phyloP scores from a whole-genome alignment of 768 basidiomycete genomes.

The Clathrus columnatus region DNA sequence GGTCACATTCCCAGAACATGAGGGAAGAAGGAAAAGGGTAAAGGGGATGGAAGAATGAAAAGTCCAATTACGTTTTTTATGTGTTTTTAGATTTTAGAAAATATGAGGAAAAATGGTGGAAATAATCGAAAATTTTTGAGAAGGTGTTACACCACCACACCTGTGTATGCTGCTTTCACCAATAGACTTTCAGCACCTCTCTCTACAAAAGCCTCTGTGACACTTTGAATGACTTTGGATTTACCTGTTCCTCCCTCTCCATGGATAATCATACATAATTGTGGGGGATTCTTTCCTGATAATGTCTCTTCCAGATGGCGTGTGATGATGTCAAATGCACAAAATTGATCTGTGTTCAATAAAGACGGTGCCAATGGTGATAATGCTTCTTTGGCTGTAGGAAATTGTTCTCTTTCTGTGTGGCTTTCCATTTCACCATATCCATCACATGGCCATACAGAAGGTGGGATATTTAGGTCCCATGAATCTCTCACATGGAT shows the following conservation, averaged over 20 bases:
- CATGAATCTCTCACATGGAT: no score
- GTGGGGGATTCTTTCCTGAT: slow-evolving; percentile 14
- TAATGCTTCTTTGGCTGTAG: slow-evolving; percentile 3
- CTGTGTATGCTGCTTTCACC: slow-evolving; percentile 31
- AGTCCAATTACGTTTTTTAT: no score
- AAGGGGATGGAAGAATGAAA: no score
- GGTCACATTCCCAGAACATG: no score
- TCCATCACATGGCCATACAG: no score
- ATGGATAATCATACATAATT: slow-evolving; percentile 29
- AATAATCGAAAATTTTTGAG: no score
- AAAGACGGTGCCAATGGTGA: slow-evolving; percentile 3
- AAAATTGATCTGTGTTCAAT: slow-evolving; percentile 26
- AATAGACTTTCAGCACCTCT: slow-evolving; percentile 13
- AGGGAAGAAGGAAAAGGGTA: no score
- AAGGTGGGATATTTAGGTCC: no score
- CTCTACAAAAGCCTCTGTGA: slow-evolving; percentile 26
- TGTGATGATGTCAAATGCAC: slow-evolving; percentile 30
- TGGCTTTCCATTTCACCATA: no score
- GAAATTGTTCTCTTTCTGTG: no score
- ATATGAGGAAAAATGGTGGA: no score
- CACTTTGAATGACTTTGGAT: slow-evolving; percentile 29
- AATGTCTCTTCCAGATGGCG: slow-evolving; percentile 21
- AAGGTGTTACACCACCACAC: slow-evolving; percentile 35
- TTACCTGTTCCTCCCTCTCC: slow-evolving; percentile 41
- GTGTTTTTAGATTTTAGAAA: no score